Base-by-base conservation (phyloP, 306 rosid species). In the Sechiopsis laciniata region DNA sequence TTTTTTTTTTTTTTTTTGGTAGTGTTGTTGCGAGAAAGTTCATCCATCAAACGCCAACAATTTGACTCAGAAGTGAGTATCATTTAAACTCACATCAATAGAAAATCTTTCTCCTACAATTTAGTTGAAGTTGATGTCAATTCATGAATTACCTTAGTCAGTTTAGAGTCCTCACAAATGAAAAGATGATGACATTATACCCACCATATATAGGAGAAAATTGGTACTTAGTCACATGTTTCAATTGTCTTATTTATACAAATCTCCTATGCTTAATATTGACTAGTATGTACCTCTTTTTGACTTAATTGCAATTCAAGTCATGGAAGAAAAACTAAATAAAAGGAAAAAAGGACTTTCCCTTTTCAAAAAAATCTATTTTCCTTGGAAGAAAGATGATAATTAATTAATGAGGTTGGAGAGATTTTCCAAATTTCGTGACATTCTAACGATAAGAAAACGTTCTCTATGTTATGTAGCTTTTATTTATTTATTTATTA, bases 211-310 rank as follows among this genome's bases (percentile, higher is more conserved):
- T 35, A 2, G 24, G 54, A 66, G 10, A 42, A 42, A 42, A 10
- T n/a, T 42, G n/a, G 72, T 2, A 45, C 19, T 19, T 45, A 5
- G 11, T 17, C 54, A 12, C 72, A 66, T 66, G n/a, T 46, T 66
- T 1, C 32, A 45, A 11, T 66, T 11, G 72, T n/a, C 50, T 8
- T 50, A 66, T 66, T 40, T 66, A 19, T 66, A 2, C 2, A 37
- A 64, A 64, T 42, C 53, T 64, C 53, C 26, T 42, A 64, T 65
- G 69, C 51, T 45, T 4, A 45, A 66, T 10, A 66, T 42, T 66
- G 72, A 66, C 19, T 37, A 2, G 7, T 1, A 37, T 37, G 42
- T 37, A 37, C 42, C 42, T 3, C 42, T 3, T 6, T 37, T 37
- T 37, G 5, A 37, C 42, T 37, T 37, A 1, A 37, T 37, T 32